phyloP scores from a whole-genome alignment of 495 filamentous ascomycete species.

The Filosporella fistucella region DNA sequence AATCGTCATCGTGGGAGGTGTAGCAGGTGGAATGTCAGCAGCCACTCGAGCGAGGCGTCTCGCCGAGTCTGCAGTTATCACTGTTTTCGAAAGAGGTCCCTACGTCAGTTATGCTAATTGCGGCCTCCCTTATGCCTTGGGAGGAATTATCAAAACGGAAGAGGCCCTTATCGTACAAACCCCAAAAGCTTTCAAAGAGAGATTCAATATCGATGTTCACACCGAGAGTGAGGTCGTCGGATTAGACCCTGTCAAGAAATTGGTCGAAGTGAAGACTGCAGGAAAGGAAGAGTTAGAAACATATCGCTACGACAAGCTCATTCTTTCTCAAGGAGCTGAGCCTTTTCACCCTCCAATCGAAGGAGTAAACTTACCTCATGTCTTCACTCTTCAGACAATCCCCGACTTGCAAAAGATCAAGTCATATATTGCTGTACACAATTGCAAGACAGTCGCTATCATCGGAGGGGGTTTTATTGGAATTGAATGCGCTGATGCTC shows the following conservation, averaged over 20 bases:
- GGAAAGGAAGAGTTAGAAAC: too few relatives aligned
- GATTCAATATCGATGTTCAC: too few relatives aligned
- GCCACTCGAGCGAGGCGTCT: slow-evolving; percentile 29
- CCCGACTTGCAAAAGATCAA: slow-evolving; percentile 21
- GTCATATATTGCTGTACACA: slow-evolving; percentile 12
- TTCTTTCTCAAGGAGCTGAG: too few relatives aligned
- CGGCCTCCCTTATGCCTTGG: slow-evolving; percentile 31
- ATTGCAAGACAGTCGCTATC: slow-evolving; percentile 16
- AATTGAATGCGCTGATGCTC: slow-evolving; percentile 28
- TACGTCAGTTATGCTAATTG: slow-evolving; percentile 31
- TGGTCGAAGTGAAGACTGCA: too few relatives aligned
- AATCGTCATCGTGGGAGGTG: too few relatives aligned
- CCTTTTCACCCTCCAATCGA: too few relatives aligned
- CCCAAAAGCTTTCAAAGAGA: too few relatives aligned
- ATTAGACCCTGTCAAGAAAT: too few relatives aligned
- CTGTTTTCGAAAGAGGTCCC: slow-evolving; percentile 30
- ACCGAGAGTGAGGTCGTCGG: too few relatives aligned
- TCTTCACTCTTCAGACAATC: slow-evolving; percentile 29
- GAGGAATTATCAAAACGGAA: slow-evolving; percentile 23
- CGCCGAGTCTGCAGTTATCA: slow-evolving; percentile 25
- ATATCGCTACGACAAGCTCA: too few relatives aligned
- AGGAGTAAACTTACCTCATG: slow-evolving; percentile 27
- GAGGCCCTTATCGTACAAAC: slow-evolving; percentile 18
- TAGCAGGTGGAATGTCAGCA: slow-evolving; percentile 31
- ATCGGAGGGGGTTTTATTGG: slow-evolving; percentile 32